Conservation (phyloP, 768 basidiomycete genomes). For the Boletus reticuloceps region DNA sequence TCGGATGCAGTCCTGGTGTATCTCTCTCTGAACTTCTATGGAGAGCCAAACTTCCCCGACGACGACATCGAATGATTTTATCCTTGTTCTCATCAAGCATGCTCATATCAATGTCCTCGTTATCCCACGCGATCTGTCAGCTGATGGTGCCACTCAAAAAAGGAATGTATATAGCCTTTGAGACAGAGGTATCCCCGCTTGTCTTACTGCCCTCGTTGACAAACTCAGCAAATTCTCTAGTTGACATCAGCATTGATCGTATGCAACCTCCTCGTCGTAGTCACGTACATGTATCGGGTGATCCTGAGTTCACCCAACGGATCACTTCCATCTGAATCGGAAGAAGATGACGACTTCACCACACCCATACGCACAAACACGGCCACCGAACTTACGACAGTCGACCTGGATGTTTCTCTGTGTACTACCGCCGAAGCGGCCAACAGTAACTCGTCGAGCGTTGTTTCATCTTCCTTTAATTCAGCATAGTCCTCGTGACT, state of each 20-base stretch:
- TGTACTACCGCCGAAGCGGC: neutral
- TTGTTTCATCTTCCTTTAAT: neutral
- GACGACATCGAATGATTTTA: constrained; percentile 16
- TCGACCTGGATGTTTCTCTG: neutral
- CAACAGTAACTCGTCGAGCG: neutral
- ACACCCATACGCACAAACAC: neutral
- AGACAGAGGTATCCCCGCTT: neutral
- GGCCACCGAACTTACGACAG: neutral
- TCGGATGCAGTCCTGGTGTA: neutral
- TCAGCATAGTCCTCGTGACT: neutral
- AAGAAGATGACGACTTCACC: neutral
- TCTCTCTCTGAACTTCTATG: constrained; percentile 14
- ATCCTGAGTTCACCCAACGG: neutral
- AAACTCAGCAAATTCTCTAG: neutral
- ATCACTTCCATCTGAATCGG: neutral
- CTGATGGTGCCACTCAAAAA: neutral
- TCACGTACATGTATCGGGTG: neutral
- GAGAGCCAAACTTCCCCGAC: constrained; percentile 12
- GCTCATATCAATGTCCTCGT: constrained; percentile 1
- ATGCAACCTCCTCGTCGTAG: neutral
- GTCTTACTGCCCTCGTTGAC: neutral
- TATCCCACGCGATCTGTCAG: neutral
- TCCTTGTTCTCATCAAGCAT: constrained; percentile 9
- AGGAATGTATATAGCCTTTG: neutral
- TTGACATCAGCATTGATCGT: neutral